These are phyloP conservation scores for Puccinia hordei DNA, from an alignment of 1,284 basidiomycete genomes.

Conservation along the genomic window DNA sequence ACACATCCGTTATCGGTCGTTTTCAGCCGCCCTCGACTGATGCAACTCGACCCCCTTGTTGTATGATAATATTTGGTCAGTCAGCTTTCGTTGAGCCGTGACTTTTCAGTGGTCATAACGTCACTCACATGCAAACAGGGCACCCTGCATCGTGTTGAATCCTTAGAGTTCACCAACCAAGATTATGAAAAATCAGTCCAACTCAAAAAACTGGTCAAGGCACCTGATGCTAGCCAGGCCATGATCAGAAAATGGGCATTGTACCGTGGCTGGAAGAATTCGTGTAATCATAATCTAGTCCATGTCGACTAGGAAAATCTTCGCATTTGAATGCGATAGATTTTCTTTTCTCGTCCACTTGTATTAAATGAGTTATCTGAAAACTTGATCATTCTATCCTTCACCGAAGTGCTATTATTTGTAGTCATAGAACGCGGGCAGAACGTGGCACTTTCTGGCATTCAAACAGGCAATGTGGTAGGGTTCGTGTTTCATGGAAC, in stretches of 20 bases:
- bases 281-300: background rate
- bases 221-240: background rate
- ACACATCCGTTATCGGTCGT: conserved; percentile 18
- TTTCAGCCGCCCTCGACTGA: conserved; percentile 14
- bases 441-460: too few relatives aligned
- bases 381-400: too few relatives aligned
- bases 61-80: conserved; percentile 10
- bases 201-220: background rate
- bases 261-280: conserved; percentile 32
- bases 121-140: background rate
- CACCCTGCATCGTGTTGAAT: background rate
- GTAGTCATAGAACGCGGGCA: too few relatives aligned
- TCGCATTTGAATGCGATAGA: too few relatives aligned
- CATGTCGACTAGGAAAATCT: background rate
- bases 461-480: too few relatives aligned
- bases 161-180: conserved; percentile 11
- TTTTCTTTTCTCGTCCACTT: too few relatives aligned
- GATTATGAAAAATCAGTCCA: background rate
- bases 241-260: conserved; percentile 21
- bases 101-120: background rate
- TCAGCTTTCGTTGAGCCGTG: background rate
- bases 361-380: too few relatives aligned
- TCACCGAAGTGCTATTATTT: too few relatives aligned
- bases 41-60: background rate
- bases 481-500: too few relatives aligned